A percentile compares a stretch with the other conserved stretches of the same genome.
phyloP scores from a whole-genome alignment of 2,329 filamentous ascomycete species.

The Sclerotinia subarctica region DNA sequence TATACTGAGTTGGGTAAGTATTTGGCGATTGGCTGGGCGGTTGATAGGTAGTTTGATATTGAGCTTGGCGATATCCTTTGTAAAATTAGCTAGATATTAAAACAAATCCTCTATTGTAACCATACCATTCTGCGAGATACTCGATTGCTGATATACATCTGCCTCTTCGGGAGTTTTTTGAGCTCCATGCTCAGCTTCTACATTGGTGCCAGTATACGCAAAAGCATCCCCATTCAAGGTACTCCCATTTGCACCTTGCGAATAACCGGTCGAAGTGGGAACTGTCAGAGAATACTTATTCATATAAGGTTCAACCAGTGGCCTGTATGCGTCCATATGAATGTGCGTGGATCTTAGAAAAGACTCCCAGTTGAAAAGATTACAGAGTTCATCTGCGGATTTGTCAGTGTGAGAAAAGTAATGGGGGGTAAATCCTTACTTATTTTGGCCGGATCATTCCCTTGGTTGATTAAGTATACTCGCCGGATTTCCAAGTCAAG shows the following conservation, averaged over 20 bases:
- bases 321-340: constrained; percentile 58
- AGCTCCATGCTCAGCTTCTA: constrained; percentile 21
- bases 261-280: constrained; percentile 22
- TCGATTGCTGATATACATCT: constrained; percentile 19
- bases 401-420: background rate
- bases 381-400: constrained; percentile 10
- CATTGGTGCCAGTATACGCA: constrained; percentile 26
- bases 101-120: background rate
- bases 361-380: constrained; percentile 57
- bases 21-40: constrained; percentile 19
- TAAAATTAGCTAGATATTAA: background rate
- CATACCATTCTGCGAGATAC: constrained; percentile 22
- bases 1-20: constrained; percentile 20
- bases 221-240: constrained; percentile 10
- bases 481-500: constrained; percentile 52
- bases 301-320: constrained; percentile 48
- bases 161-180: constrained; percentile 23
- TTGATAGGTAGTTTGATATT: constrained; percentile 31
- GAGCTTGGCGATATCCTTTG: constrained; percentile 16
- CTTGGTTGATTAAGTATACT: constrained; percentile 54
- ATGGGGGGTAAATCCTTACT: constrained; percentile 37
- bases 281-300: constrained; percentile 34
- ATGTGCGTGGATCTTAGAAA: constrained; percentile 57
- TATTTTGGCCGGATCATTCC: constrained; percentile 45
- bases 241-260: constrained; percentile 1